A percentile compares a stretch with the other conserved stretches of the same genome.
phyloP scores from a whole-genome alignment of 495 filamentous ascomycete species.

The Xylaria intraflava region DNA sequence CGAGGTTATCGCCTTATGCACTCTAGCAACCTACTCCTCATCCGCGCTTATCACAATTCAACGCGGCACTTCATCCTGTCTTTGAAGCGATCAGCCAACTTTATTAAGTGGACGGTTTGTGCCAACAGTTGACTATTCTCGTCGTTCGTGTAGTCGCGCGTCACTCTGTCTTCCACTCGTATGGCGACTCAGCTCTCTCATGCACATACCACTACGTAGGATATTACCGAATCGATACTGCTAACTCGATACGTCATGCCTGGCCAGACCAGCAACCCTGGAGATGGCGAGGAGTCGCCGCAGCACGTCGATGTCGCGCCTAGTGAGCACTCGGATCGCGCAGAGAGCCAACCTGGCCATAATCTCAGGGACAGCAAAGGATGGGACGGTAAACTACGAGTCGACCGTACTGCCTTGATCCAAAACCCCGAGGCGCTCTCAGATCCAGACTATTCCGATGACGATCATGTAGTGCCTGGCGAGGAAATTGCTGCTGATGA shows the following conservation, averaged over 20 bases:
- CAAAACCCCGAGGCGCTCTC: slow-evolving; percentile 72
- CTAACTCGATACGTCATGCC: slow-evolving; percentile 24
- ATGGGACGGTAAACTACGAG: slow-evolving; percentile 87
- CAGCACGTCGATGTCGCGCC: slow-evolving; percentile 40
- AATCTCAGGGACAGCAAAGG: slow-evolving; percentile 60
- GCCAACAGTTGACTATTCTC: too few relatives aligned
- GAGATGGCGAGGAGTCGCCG: slow-evolving; percentile 19
- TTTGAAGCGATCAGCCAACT: too few relatives aligned
- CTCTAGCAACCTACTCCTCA: too few relatives aligned
- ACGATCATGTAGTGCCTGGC: slow-evolving; percentile 65
- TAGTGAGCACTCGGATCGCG: slow-evolving; percentile 29
- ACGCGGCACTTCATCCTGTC: too few relatives aligned
- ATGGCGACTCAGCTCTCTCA: not conserved
- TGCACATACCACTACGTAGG: not conserved
- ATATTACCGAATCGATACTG: not conserved
- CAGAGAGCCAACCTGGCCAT: slow-evolving; percentile 37
- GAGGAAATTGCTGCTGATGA: slow-evolving; percentile 78
- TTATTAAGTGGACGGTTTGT: not conserved
- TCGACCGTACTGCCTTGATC: slow-evolving; percentile 56
- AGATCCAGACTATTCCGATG: slow-evolving; percentile 78
- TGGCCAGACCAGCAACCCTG: slow-evolving; percentile 27
- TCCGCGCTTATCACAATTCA: too few relatives aligned
- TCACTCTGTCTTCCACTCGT: not conserved
- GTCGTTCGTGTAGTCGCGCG: not conserved
- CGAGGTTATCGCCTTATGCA: too few relatives aligned